Base-by-base conservation (phyloP, 2,329 filamentous ascomycete species). In the Sporothrix mexicana region DNA sequence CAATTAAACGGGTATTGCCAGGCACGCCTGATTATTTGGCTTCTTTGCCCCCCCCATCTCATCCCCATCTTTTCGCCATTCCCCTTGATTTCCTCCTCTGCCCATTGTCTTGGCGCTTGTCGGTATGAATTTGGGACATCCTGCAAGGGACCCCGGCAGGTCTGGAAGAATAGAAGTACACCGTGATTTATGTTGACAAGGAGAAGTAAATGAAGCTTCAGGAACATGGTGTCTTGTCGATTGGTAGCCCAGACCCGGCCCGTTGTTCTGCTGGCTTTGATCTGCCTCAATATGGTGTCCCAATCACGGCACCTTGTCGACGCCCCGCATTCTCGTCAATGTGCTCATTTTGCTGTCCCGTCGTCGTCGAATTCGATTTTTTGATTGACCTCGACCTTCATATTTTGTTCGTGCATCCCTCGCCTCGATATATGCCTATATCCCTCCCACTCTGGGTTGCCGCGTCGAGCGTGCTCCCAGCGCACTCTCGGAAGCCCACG, bases 401-500 rank as follows among this genome's bases (percentile, higher is more conserved):
- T 36, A 36, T 53, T 64, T 71, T 64, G 49, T 64, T 53, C n/a
- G 61, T 25, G 41, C 61, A 13, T 71, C n/a, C 36, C 25, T 7
- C 20, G 41, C 8, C 25, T 43, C 55, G 41, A 49, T 64, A 49
- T 55, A 20, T 47, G 20, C 68, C 68, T 55, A 68, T 45, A 57
- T 69, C 17, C 49, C 41, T 47, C 36, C 68, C 36, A 13, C 59
- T 66, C 73, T 76, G 72, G 73, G 69, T 74, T 73, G 70, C 43
- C 62, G 43, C 62, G 43, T 67, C 62, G 43, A 49, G 20, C 62
- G 62, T 49, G 62, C 43, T 49, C 62, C 20, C 41, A 66, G 61
- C 62, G 15, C 20, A 71, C 71, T 73, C 73, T 77, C 80, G 78
- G 79, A 81, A 76, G 72, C 69, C 77, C 70, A 69, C 74, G 77